A percentile compares a stretch with the other conserved stretches of the same genome.
Evolutionary conservation across 2,329 filamentous ascomycete genomes (phyloP).

Genomic region (Alternaria incomplexa): DNA sequence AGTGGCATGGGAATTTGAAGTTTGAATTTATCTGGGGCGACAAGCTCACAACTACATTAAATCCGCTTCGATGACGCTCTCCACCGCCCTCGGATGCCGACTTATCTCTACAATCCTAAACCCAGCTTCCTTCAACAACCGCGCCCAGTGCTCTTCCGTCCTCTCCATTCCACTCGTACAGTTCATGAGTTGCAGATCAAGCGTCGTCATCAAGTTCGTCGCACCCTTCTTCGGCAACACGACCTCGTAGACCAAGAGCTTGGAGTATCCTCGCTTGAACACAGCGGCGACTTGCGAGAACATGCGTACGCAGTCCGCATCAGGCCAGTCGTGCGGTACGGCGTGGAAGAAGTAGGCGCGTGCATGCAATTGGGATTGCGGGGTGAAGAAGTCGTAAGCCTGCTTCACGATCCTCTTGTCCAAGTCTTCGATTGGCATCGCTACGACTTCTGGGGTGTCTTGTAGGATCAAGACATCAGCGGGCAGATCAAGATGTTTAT

Average conservation of each 20-base stretch:
- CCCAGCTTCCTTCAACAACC: neutral
- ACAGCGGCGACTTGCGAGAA: slow-evolving; percentile 1
- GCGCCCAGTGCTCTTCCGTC: slow-evolving; percentile 2
- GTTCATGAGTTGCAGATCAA: slow-evolving; percentile 9
- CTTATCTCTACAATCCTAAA: neutral
- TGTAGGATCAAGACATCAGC: neutral
- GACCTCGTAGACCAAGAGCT: slow-evolving; percentile 5
- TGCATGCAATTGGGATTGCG: slow-evolving; percentile 1
- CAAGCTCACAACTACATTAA: neutral
- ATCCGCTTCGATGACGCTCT: slow-evolving; percentile 6
- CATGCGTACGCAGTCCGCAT: slow-evolving; percentile 3
- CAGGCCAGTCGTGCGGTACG: slow-evolving; percentile 1
- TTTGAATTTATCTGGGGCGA: neutral
- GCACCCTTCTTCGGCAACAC: slow-evolving; percentile 3
- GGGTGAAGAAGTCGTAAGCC: slow-evolving; percentile 7
- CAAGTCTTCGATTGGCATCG: neutral
- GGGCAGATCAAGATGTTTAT: neutral
- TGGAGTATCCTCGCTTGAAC: slow-evolving; percentile 2
- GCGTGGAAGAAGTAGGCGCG: slow-evolving; percentile 5
- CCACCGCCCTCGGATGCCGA: slow-evolving; percentile 1
- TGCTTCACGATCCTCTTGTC: slow-evolving; percentile 6
- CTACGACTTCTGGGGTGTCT: slow-evolving; percentile 3
- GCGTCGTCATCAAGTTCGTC: slow-evolving; percentile 2
- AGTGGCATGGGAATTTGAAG: neutral
- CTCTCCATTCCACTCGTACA: slow-evolving; percentile 4